Percentiles rank a stretch among this genome's conserved stretches.
Evolutionary conservation across 805 yeast genomes (phyloP).

Genomic region (Nakazawaea ernobii): DNA sequence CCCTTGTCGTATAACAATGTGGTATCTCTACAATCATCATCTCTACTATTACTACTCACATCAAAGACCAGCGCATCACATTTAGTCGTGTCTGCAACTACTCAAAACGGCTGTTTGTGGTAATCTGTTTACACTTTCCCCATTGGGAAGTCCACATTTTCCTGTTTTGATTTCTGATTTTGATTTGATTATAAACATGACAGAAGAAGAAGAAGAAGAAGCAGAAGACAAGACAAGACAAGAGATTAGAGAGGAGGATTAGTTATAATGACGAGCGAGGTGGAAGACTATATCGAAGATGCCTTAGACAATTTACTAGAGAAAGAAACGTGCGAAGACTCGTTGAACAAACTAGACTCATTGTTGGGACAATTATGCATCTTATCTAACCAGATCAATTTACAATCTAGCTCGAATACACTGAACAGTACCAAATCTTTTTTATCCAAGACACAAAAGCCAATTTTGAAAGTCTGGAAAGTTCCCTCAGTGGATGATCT

Average conservation of each 20-base stretch:
- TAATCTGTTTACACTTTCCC: background rate
- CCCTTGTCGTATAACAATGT: too few relatives aligned
- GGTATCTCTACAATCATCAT: too few relatives aligned
- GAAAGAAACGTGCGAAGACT: background rate
- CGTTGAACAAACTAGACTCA: conserved; percentile 10
- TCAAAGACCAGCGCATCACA: too few relatives aligned
- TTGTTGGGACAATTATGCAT: conserved; percentile 13
- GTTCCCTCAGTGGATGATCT: conserved; percentile 21
- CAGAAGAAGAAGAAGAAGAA: too few relatives aligned
- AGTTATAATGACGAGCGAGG: conserved; percentile 11
- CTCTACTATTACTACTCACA: too few relatives aligned
- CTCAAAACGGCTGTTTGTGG: background rate
- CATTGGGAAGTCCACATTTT: too few relatives aligned
- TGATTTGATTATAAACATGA: background rate
- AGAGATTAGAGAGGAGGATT: background rate
- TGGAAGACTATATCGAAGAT: conserved; percentile 16
- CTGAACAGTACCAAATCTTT: background rate
- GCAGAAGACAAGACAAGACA: too few relatives aligned
- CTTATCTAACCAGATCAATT: conserved; percentile 1
- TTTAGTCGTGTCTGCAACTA: too few relatives aligned
- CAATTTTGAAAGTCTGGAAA: conserved; percentile 19
- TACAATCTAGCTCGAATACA: background rate
- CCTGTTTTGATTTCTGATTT: too few relatives aligned
- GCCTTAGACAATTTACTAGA: conserved; percentile 11
- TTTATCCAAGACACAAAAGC: conserved; percentile 5